Evolutionary conservation across 495 filamentous ascomycete genomes (phyloP), one percentile per base, ranked within the genome.

Genomic region (Cetradonia linearis): DNA sequence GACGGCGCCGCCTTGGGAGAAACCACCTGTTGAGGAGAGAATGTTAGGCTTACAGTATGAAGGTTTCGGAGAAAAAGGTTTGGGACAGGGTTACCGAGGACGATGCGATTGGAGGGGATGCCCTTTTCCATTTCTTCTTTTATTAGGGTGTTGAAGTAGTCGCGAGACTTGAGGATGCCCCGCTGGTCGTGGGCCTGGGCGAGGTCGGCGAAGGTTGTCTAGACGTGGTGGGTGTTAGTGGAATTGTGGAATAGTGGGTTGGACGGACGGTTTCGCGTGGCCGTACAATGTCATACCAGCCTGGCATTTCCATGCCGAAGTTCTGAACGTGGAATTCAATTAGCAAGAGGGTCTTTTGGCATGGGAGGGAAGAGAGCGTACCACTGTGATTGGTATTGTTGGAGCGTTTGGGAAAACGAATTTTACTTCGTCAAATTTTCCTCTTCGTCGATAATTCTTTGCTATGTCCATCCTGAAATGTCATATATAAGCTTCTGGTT

Each of bases 381-480:
- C 89, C 65, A 86, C 75, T 40, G 90, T 91, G 69, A 98, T 89
- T 30, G 92, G 89, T 55, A 96, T 95, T 20, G 66, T 71, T 6
- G 92, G 90, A n/a, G 93, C 93, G 75, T 94, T 89, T 8, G 93
- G 93, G 71, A 98, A 86, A 65, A 98, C 81, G 73, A 96, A 98
- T 62, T 87, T 79, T 66, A 93, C 87, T 73, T 96, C 88, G 52
- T 91, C 82, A 68, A 96, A 93, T 65, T 86, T 87, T 66, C 83
- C 79, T 23, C 88, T 81, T 10, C 86, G 81, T 56, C 92, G 86
- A 83, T 86, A 97, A 75, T 93, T 92, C 76, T 95, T 88, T 36
- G 91, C 88, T 13, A 95, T 79, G 11, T 74, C 78, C 50, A 86
- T 78, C 85, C 85, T 87, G 60, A 53, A 28, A 20, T 27, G 30